A percentile compares a stretch with the other conserved stretches of the same genome.
Evolutionary conservation across 495 filamentous ascomycete species (phyloP).

Genomic region (Penicillium lividum): DNA sequence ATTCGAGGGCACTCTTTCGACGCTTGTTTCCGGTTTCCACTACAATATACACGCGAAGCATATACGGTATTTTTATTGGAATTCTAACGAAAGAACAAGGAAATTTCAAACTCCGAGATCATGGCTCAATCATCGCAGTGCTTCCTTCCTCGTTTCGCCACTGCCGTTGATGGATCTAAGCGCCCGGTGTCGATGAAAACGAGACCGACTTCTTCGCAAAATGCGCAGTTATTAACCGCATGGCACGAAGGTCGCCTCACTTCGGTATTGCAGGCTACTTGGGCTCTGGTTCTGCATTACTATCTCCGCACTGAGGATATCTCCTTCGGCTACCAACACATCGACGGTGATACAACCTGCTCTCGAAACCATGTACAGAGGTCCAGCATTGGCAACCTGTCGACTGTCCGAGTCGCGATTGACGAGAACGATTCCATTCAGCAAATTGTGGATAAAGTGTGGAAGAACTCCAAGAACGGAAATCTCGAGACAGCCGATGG

Average conservation of each 20-base stretch:
- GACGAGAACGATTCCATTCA: slow-evolving; percentile 36
- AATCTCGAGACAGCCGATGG: slow-evolving; percentile 15
- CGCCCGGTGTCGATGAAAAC: slow-evolving; percentile 41
- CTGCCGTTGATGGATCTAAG: slow-evolving; percentile 32
- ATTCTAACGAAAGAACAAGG: background rate
- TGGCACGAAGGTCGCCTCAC: slow-evolving; percentile 32
- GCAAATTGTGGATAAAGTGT: slow-evolving; percentile 35
- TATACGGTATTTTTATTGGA: background rate
- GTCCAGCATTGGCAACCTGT: slow-evolving; percentile 19
- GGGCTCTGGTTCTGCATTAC: slow-evolving; percentile 54
- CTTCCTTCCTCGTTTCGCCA: slow-evolving; percentile 39
- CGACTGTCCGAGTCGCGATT: slow-evolving; percentile 30
- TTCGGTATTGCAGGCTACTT: slow-evolving; percentile 49
- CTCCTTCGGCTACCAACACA: slow-evolving; percentile 55
- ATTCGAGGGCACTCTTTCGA: slow-evolving; percentile 10
- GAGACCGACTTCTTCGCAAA: slow-evolving; percentile 33
- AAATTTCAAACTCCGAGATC: background rate
- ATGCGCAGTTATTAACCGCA: slow-evolving; percentile 39
- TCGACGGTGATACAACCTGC: slow-evolving; percentile 27
- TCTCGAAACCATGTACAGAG: slow-evolving; percentile 22
- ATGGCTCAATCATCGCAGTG: slow-evolving; percentile 44
- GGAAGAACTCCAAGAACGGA: slow-evolving; percentile 1
- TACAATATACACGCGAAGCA: background rate
- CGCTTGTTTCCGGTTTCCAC: background rate
- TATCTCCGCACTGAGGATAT: slow-evolving; percentile 57